phyloP scores from a whole-genome alignment of 768 basidiomycete species.

The Termitomyces eurrhizus region DNA sequence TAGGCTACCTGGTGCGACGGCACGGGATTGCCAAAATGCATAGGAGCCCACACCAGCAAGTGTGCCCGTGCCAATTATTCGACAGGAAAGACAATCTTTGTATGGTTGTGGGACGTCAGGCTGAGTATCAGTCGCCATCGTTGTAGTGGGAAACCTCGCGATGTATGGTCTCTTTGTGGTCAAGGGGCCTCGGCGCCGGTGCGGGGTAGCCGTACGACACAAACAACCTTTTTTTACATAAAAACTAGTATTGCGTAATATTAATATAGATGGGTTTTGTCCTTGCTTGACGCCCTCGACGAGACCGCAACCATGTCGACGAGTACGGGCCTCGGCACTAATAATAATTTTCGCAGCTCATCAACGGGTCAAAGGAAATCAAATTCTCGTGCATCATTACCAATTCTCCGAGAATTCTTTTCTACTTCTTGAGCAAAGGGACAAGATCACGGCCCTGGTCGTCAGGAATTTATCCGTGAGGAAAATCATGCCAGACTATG shows the following conservation, averaged over 20 bases:
- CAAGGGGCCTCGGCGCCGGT: too few relatives aligned
- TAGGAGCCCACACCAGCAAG: conserved; percentile 63
- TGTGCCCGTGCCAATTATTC: conserved; percentile 61
- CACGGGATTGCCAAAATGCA: conserved; percentile 62
- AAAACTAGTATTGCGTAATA: not conserved
- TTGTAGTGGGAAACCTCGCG: not conserved
- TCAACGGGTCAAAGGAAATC: not conserved
- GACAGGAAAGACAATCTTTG: conserved; percentile 66
- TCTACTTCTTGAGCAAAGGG: too few relatives aligned
- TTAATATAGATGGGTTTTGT: not conserved
- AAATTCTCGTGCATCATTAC: not conserved
- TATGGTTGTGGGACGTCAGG: conserved; percentile 6
- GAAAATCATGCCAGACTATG: not conserved
- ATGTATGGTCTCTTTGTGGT: not conserved
- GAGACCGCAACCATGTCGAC: not conserved
- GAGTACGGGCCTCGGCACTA: not conserved
- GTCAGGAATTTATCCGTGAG: not conserved
- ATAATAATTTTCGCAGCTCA: not conserved
- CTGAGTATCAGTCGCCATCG: not conserved
- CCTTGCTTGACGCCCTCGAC: not conserved
- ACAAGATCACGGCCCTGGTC: not conserved
- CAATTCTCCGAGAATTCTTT: not conserved
- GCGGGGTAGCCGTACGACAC: too few relatives aligned
- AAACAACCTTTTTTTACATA: not conserved
- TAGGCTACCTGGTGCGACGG: conserved; percentile 55